Percentiles rank a stretch among this genome's conserved stretches.
phyloP scores from a whole-genome alignment of 805 yeast species.

The Saturnispora zaruensis region DNA sequence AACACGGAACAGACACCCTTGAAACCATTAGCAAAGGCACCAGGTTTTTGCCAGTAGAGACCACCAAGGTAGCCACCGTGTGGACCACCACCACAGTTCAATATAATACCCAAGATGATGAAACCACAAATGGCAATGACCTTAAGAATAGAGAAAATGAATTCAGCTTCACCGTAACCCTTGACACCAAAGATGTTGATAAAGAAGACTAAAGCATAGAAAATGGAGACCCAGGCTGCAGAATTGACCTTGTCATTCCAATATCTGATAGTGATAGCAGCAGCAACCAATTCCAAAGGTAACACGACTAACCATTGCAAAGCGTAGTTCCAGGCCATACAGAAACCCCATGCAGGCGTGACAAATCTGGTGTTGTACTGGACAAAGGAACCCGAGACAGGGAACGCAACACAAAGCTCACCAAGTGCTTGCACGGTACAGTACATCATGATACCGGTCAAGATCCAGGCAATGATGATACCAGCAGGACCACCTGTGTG shows the following conservation, averaged over 20 bases:
- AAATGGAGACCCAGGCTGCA: slow-evolving; percentile 50
- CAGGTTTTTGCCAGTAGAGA: slow-evolving; percentile 50
- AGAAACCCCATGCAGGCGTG: slow-evolving; percentile 52
- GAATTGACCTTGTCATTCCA: slow-evolving; percentile 40
- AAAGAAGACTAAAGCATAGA: slow-evolving; percentile 40
- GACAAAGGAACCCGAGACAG: slow-evolving; percentile 55
- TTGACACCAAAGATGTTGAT: slow-evolving; percentile 55
- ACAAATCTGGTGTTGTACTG: slow-evolving; percentile 52
- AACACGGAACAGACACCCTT: slow-evolving; percentile 60
- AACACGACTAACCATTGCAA: slow-evolving; percentile 46
- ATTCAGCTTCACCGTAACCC: slow-evolving; percentile 67
- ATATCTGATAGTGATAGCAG: slow-evolving; percentile 41
- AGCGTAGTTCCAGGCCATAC: slow-evolving; percentile 52
- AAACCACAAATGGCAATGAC: slow-evolving; percentile 53
- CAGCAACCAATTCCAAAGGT: slow-evolving; percentile 49
- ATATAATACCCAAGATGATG: slow-evolving; percentile 44
- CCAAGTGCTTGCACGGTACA: slow-evolving; percentile 58
- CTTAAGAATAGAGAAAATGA: slow-evolving; percentile 45
- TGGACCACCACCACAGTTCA: slow-evolving; percentile 60
- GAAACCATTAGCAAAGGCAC: slow-evolving; percentile 45
- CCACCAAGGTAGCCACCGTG: slow-evolving; percentile 53
- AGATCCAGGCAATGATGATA: slow-evolving; percentile 49
- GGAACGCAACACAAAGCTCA: slow-evolving; percentile 56
- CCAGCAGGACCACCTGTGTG: slow-evolving; percentile 69
- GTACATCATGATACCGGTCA: slow-evolving; percentile 53